A percentile compares a stretch with the other conserved stretches of the same genome.
Evolutionary conservation across 495 filamentous ascomycete species (phyloP).

Genomic region (Aspergillus haitiensis): DNA sequence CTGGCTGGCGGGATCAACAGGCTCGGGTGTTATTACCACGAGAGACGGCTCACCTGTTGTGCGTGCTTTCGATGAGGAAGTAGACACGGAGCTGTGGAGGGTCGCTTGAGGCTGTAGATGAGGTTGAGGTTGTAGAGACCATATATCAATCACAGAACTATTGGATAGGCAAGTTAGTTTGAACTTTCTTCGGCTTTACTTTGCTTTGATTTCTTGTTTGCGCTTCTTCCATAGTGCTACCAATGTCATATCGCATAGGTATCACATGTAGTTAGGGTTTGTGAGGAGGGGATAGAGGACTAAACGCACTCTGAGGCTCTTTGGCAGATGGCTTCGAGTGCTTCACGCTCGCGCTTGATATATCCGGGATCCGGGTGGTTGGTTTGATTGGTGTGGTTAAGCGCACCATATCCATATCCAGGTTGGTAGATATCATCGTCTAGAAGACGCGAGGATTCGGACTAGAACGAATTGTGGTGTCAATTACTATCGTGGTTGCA

Average conservation of each 20-base stretch:
- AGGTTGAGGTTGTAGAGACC: slow-evolving; percentile 51
- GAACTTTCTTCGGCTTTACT: neutral
- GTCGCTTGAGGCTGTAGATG: slow-evolving; percentile 50
- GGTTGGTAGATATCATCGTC: slow-evolving; percentile 54
- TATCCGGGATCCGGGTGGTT: slow-evolving; percentile 52
- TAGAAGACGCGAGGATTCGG: slow-evolving; percentile 53
- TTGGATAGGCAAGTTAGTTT: slow-evolving; percentile 3
- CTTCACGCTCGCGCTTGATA: slow-evolving; percentile 52
- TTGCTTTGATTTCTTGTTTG: neutral
- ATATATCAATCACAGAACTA: slow-evolving; percentile 52
- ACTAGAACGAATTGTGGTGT: slow-evolving; percentile 23
- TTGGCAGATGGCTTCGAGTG: slow-evolving; percentile 54
- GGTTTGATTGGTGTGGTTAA: slow-evolving; percentile 39
- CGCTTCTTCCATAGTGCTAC: too few relatives aligned
- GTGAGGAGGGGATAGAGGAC: neutral
- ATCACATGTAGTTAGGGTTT: neutral
- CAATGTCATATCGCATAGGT: too few relatives aligned
- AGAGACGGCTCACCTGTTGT: slow-evolving; percentile 25
- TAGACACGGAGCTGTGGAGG: slow-evolving; percentile 37
- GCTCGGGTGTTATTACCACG: slow-evolving; percentile 25
- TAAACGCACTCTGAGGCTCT: slow-evolving; percentile 51
- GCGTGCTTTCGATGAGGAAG: slow-evolving; percentile 31
- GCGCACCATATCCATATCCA: slow-evolving; percentile 49
- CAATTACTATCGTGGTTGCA: slow-evolving; percentile 25
- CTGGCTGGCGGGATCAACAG: slow-evolving; percentile 6